phyloP scores from a whole-genome alignment of 345 rosid species.

The Gossypium stocksii region DNA sequence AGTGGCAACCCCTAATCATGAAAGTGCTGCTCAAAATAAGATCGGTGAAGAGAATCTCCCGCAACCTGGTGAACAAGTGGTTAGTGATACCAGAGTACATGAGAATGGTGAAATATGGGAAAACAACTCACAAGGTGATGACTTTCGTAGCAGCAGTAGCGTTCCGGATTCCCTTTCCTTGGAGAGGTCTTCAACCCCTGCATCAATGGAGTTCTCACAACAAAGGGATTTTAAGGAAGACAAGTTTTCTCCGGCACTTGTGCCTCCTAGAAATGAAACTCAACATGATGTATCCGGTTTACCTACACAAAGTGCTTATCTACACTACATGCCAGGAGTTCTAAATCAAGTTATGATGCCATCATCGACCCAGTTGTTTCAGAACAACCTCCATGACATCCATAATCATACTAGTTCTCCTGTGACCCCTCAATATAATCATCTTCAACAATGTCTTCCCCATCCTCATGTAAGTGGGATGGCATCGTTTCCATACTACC shows the following conservation, averaged over 20 bases:
- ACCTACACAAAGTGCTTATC: slow-evolving; percentile 47
- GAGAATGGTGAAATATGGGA: slow-evolving; percentile 55
- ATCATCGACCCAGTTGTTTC: slow-evolving; percentile 53
- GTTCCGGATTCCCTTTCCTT: slow-evolving; percentile 48
- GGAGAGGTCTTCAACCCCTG: slow-evolving; percentile 61
- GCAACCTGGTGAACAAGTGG: slow-evolving; percentile 27
- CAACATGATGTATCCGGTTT: slow-evolving; percentile 47
- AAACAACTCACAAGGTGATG: slow-evolving; percentile 51
- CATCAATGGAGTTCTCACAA: slow-evolving; percentile 44
- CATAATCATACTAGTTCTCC: slow-evolving; percentile 42
- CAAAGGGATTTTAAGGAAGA: slow-evolving; percentile 42
- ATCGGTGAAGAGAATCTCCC: slow-evolving; percentile 35
- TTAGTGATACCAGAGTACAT: slow-evolving; percentile 31
- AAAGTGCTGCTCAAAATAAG: slow-evolving; percentile 20
- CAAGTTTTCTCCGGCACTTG: slow-evolving; percentile 27
- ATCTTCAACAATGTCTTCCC: slow-evolving; percentile 53
- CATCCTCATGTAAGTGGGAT: slow-evolving; percentile 59
- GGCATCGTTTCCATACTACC: slow-evolving; percentile 70
- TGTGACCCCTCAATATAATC: slow-evolving; percentile 65
- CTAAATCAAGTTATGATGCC: slow-evolving; percentile 71
- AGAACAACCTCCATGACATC: slow-evolving; percentile 46
- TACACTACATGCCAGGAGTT: slow-evolving; percentile 70
- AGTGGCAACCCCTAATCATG: slow-evolving; percentile 23
- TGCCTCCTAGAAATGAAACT: slow-evolving; percentile 41
- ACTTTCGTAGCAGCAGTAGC: slow-evolving; percentile 48